Conservation (phyloP, 129 eudicot species). For the Kitagawia praeruptora region DNA sequence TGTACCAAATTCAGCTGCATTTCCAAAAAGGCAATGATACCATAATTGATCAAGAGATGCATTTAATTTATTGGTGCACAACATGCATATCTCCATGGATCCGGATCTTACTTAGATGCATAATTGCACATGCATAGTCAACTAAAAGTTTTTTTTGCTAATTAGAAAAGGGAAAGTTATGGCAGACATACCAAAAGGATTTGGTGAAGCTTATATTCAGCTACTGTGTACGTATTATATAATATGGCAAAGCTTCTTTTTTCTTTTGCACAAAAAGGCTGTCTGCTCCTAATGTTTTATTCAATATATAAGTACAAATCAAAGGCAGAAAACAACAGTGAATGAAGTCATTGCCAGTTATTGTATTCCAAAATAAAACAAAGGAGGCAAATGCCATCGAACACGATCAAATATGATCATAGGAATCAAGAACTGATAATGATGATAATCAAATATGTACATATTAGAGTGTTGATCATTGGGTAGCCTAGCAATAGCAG, state of each 20-base stretch:
- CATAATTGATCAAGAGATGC: neutral
- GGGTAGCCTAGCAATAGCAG: neutral
- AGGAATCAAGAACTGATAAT: neutral
- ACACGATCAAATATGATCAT: neutral
- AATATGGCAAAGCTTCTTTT: neutral
- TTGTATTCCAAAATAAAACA: neutral
- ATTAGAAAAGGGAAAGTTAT: too few species aligned
- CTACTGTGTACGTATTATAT: too few species aligned
- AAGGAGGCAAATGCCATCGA: neutral
- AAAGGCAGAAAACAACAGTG: neutral
- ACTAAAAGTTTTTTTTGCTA: too few species aligned
- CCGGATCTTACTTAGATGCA: slow-evolving; percentile 2
- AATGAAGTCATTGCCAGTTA: neutral
- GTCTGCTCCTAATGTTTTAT: neutral
- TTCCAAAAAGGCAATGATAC: neutral
- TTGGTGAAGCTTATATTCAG: neutral
- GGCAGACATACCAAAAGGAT: neutral
- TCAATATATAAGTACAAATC: neutral
- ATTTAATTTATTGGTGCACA: neutral
- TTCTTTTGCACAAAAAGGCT: neutral
- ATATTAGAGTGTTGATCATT: neutral
- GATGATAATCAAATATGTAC: too few species aligned
- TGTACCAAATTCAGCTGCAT: neutral
- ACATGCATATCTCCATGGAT: neutral
- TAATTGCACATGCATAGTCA: neutral